phyloP scores from a whole-genome alignment of 441 rosid species.

The Sinapis alba region DNA sequence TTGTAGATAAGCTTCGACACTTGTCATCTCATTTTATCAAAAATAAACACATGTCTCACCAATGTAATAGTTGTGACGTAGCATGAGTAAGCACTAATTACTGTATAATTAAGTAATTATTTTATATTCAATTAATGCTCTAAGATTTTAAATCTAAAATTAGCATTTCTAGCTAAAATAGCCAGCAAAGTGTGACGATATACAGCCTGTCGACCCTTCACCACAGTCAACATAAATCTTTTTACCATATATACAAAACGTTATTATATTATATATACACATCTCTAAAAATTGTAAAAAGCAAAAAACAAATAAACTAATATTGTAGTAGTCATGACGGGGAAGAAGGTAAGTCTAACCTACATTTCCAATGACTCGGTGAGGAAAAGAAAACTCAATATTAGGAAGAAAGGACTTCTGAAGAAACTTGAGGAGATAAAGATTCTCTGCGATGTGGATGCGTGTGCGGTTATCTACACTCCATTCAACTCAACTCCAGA shows the following conservation, averaged over 20 bases:
- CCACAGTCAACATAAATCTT: background rate
- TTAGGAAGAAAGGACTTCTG: constrained; percentile 46
- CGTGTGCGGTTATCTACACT: constrained; percentile 48
- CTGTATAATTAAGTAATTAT: background rate
- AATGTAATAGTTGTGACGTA: background rate
- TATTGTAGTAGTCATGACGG: constrained; percentile 31
- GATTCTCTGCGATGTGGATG: constrained; percentile 48
- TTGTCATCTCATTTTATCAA: background rate
- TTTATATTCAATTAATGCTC: background rate
- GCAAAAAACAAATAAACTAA: background rate
- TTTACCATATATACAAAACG: constrained; percentile 4
- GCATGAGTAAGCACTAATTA: background rate
- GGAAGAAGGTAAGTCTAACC: constrained; percentile 51
- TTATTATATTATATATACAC: background rate
- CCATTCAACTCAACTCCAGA: constrained; percentile 45
- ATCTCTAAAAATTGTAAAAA: background rate
- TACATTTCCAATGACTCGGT: constrained; percentile 44
- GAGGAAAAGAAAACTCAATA: constrained; percentile 49
- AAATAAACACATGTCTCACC: background rate
- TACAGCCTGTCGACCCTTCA: background rate
- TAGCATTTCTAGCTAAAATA: background rate
- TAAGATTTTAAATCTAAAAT: background rate
- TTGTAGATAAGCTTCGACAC: background rate
- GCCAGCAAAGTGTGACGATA: background rate
- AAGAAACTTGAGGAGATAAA: constrained; percentile 54